Evolutionary conservation across 139 green algal species (phyloP).

Genomic region (Tetradesmus obliquus): DNA sequence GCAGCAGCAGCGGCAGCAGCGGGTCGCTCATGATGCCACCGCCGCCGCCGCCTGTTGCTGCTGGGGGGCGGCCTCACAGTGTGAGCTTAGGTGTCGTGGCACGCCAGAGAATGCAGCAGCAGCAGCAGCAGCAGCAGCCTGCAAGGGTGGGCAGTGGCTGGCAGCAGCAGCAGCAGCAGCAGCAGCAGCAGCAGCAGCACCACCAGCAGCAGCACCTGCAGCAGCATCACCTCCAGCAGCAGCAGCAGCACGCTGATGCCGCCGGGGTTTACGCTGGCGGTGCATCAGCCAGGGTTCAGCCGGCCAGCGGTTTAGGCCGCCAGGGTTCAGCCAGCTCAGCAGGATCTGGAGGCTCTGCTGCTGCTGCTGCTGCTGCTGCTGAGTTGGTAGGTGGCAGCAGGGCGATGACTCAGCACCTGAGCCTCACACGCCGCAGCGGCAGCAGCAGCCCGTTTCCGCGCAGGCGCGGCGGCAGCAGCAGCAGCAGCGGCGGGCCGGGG

Average conservation of each 20-base stretch:
- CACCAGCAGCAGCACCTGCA: background rate
- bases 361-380: constrained; percentile 10
- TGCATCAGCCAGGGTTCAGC: background rate
- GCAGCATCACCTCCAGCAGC: background rate
- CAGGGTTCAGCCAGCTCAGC: constrained; percentile 3
- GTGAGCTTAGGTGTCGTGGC: background rate
- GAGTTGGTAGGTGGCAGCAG: background rate
- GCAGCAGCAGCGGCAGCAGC: constrained; percentile 31
- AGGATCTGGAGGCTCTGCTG: background rate
- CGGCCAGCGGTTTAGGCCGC: background rate
- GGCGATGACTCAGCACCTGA: background rate
- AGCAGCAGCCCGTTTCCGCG: constrained; percentile 32
- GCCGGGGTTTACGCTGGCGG: background rate
- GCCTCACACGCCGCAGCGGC: background rate
- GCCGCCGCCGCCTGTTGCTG: background rate
- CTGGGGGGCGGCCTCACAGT: background rate
- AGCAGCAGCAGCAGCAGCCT: background rate
- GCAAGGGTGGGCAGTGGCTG: background rate
- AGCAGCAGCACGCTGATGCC: background rate
- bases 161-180: background rate
- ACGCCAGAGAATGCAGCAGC: background rate
- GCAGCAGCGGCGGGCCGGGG: background rate
- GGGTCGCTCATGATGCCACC: background rate
- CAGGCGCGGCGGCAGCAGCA: background rate
- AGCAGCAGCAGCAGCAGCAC: background rate